phyloP scores from a whole-genome alignment of 2,329 filamentous ascomycete species.

The Shiraia sp. region DNA sequence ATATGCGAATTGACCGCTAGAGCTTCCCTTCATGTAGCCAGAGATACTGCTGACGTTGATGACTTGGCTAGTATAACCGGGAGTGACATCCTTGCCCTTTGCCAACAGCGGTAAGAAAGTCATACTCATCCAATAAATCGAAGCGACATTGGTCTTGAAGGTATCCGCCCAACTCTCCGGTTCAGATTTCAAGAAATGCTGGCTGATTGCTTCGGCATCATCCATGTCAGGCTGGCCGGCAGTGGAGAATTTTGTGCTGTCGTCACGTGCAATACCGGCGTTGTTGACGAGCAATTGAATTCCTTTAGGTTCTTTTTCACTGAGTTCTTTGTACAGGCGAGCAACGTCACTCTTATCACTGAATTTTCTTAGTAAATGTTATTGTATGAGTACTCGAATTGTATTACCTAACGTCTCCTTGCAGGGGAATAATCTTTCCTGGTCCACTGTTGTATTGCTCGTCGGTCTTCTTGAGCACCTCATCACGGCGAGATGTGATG shows the following conservation, averaged over 20 bases:
- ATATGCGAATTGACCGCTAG: slow-evolving; percentile 58
- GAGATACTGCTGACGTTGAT: slow-evolving; percentile 60
- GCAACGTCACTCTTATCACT: slow-evolving; percentile 56
- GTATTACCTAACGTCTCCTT: slow-evolving; percentile 34
- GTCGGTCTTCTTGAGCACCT: slow-evolving; percentile 46
- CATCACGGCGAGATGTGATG: slow-evolving; percentile 39
- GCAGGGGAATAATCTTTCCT: slow-evolving; percentile 52
- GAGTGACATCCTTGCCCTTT: slow-evolving; percentile 51
- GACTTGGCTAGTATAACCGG: slow-evolving; percentile 55
- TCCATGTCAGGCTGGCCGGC: slow-evolving; percentile 55
- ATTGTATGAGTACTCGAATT: neutral
- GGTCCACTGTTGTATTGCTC: slow-evolving; percentile 52
- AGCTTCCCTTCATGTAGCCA: slow-evolving; percentile 54
- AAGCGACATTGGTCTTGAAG: slow-evolving; percentile 57
- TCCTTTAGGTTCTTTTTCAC: slow-evolving; percentile 54
- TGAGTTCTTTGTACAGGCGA: slow-evolving; percentile 46
- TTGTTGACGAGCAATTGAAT: slow-evolving; percentile 61
- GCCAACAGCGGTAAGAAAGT: slow-evolving; percentile 59
- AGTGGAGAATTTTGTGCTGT: slow-evolving; percentile 54
- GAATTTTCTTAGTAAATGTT: neutral
- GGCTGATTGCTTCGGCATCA: slow-evolving; percentile 52
- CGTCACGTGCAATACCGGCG: slow-evolving; percentile 57
- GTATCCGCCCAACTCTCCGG: slow-evolving; percentile 55
- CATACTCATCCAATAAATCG: slow-evolving; percentile 58
- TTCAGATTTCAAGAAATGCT: slow-evolving; percentile 55